These are phyloP conservation scores for Diutina sp. DNA, from an alignment of 1,139 yeast species.

Conservation along the genomic window DNA sequence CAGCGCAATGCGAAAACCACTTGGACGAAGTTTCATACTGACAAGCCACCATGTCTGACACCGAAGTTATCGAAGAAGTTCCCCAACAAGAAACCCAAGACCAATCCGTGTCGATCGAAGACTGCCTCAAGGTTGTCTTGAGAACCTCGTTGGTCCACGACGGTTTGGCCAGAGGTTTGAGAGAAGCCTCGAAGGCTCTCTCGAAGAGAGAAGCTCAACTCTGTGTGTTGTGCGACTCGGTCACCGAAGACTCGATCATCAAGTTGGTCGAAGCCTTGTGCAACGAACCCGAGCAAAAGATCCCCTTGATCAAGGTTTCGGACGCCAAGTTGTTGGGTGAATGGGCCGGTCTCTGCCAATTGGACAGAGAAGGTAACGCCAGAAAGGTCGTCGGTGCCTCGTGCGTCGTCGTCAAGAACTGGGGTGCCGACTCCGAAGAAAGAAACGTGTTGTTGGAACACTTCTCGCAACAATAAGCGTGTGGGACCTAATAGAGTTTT, in stretches of 20 bases:
- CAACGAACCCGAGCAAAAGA: conserved; percentile 93
- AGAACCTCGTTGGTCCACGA: conserved; percentile 98
- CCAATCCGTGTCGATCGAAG: conserved; percentile 90
- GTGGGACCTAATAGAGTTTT: not conserved
- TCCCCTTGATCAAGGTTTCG: conserved; percentile 97
- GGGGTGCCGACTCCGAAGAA: conserved; percentile 99
- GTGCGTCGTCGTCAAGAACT: conserved; percentile 98
- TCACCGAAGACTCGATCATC: conserved; percentile 94
- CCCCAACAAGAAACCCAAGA: conserved; percentile 71
- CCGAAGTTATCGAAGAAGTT: conserved; percentile 75
- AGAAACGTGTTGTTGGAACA: conserved; percentile 94
- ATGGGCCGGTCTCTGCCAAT: conserved; percentile 99
- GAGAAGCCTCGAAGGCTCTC: conserved; percentile 99
- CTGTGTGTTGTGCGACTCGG: conserved; percentile 96
- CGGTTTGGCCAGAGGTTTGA: conserved; percentile 99
- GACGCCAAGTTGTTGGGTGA: conserved; percentile 99
- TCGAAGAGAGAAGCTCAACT: conserved; percentile 96
- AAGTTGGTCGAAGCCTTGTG: conserved; percentile 99
- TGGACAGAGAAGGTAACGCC: conserved; percentile 99
- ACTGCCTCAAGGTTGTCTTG: conserved; percentile 95
- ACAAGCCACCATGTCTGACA: conserved; percentile 55
- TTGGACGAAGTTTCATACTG: conserved; percentile 3
- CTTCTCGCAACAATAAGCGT: conserved; percentile 72
- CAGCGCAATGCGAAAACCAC: not conserved
- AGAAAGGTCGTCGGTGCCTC: conserved; percentile 99